These are phyloP conservation scores for Colletotrichum somersetense DNA, from an alignment of 2,329 filamentous ascomycete species.

Conservation along the genomic window DNA sequence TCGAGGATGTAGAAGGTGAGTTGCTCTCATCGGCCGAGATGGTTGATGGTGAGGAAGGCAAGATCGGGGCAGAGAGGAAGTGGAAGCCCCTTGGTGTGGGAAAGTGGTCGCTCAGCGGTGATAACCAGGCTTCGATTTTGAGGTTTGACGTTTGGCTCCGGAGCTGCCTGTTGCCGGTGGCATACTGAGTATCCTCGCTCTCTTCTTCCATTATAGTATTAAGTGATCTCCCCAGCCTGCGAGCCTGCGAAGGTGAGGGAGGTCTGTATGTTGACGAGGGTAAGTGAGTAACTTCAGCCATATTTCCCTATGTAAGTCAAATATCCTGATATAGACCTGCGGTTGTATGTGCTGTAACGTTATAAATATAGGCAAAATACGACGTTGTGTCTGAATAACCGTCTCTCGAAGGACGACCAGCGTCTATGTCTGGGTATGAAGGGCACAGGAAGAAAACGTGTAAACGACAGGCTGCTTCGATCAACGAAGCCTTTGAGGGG, in stretches of 20 bases:
- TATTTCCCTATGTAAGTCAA: conserved; percentile 52
- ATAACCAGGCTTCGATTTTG: conserved; percentile 70
- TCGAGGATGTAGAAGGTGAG: conserved; percentile 68
- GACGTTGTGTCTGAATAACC: conserved; percentile 29
- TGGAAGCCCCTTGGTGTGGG: conserved; percentile 78
- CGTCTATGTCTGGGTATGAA: conserved; percentile 46
- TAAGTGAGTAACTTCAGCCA: conserved; percentile 61
- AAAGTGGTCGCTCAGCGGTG: conserved; percentile 74
- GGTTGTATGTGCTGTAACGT: conserved; percentile 21
- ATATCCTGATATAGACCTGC: conserved; percentile 46
- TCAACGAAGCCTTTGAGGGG: conserved; percentile 57
- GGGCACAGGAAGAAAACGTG: conserved; percentile 42
- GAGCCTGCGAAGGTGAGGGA: conserved; percentile 67
- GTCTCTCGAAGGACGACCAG: conserved; percentile 51
- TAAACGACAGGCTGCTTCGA: conserved; percentile 59
- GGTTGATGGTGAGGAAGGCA: conserved; percentile 72
- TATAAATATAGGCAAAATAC: conserved; percentile 38
- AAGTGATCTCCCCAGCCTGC: conserved; percentile 66
- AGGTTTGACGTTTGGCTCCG: conserved; percentile 55
- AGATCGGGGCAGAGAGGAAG: conserved; percentile 72
- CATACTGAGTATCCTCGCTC: conserved; percentile 52
- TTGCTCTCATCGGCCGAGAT: conserved; percentile 63
- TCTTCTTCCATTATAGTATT: conserved; percentile 75
- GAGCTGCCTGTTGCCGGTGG: conserved; percentile 45
- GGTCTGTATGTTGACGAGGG: conserved; percentile 59